These are phyloP conservation scores for Bathelium albidoporum DNA, from an alignment of 495 filamentous ascomycete genomes.

Conservation along the genomic window DNA sequence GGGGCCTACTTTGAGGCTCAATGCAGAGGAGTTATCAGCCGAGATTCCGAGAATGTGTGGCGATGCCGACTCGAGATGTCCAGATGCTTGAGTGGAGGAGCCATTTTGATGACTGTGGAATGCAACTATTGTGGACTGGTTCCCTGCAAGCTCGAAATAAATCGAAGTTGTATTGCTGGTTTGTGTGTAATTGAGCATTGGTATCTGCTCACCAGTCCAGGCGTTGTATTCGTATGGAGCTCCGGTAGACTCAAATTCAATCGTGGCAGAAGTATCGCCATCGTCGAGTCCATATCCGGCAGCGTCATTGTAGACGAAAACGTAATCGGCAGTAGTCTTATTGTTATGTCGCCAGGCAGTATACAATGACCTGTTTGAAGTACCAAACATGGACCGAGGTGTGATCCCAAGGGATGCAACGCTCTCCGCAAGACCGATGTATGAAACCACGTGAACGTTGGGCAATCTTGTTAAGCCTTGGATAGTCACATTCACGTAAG, in stretches of 20 bases:
- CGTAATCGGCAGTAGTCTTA: slow-evolving; percentile 23
- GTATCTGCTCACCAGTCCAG: slow-evolving; percentile 16
- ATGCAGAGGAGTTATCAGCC: background rate
- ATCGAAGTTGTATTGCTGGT: slow-evolving; percentile 9
- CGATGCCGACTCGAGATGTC: slow-evolving; percentile 4
- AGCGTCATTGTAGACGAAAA: slow-evolving; percentile 35
- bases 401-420: slow-evolving; percentile 20
- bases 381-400: slow-evolving; percentile 18
- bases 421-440: slow-evolving; percentile 18
- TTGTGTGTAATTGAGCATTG: slow-evolving; percentile 8
- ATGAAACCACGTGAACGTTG: slow-evolving; percentile 13
- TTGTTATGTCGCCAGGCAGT: slow-evolving; percentile 27
- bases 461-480: background rate
- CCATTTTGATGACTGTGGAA: background rate
- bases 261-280: slow-evolving; percentile 19
- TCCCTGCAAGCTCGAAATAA: slow-evolving; percentile 12
- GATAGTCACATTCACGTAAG: slow-evolving; percentile 3
- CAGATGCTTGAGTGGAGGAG: background rate
- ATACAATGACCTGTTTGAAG: slow-evolving; percentile 30
- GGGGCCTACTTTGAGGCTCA: slow-evolving; percentile 9
- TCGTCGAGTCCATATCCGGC: slow-evolving; percentile 3
- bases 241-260: slow-evolving; percentile 22
- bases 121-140: slow-evolving; percentile 18
- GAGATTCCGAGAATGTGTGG: slow-evolving; percentile 1
- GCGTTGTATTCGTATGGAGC: slow-evolving; percentile 20